Percentiles rank a stretch among this genome's conserved stretches.
These are phyloP conservation scores for Eutrema salsugineum DNA, from an alignment of 441 rosid species.

Conservation along the genomic window DNA sequence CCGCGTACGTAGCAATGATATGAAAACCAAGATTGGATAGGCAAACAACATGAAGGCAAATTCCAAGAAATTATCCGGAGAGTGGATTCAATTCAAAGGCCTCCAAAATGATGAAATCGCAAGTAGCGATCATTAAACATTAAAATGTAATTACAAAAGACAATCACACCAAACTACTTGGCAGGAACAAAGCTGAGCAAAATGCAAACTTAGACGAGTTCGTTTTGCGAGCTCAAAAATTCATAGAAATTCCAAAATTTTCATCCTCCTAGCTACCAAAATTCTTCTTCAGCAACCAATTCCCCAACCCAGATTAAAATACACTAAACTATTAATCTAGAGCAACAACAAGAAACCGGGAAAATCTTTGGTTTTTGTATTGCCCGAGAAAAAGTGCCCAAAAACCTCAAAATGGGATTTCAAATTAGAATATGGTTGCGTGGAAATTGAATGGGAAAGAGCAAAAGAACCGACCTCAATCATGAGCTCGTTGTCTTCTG, in stretches of 20 bases:
- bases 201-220: background rate
- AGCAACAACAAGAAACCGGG: background rate
- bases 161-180: background rate
- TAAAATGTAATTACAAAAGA: background rate
- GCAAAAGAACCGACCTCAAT: constrained; percentile 20
- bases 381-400: background rate
- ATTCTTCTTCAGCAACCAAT: background rate
- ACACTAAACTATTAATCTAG: background rate
- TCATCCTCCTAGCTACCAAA: background rate
- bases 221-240: background rate
- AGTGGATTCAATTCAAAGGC: background rate
- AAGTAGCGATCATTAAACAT: background rate
- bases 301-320: background rate
- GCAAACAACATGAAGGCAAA: background rate
- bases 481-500: constrained; percentile 24
- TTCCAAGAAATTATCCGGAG: background rate
- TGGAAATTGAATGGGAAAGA: background rate
- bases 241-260: background rate
- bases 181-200: background rate
- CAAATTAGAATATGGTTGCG: background rate
- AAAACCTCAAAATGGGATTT: background rate
- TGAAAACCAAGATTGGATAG: background rate
- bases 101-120: background rate
- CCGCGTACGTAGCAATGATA: background rate
- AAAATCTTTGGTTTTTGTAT: background rate